phyloP scores from a whole-genome alignment of 768 basidiomycete species.

The Lyophyllum shimeji region DNA sequence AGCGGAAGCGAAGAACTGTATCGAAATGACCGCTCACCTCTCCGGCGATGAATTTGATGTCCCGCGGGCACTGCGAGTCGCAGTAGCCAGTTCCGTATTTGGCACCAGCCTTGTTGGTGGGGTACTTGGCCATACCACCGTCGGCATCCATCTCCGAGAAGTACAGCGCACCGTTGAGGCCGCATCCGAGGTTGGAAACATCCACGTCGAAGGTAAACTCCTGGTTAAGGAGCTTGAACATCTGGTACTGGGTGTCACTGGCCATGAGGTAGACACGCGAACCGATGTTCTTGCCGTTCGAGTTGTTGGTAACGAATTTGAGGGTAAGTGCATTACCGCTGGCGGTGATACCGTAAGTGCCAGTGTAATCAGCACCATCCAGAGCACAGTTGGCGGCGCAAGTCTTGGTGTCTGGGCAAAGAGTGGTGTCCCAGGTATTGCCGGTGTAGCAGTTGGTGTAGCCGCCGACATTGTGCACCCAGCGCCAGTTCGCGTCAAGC shows the following conservation, averaged over 20 bases:
- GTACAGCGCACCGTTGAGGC: slow-evolving; percentile 37
- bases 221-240: slow-evolving; percentile 48
- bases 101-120: slow-evolving; percentile 59
- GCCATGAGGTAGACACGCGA: slow-evolving; percentile 52
- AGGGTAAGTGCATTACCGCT: slow-evolving; percentile 47
- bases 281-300: slow-evolving; percentile 35
- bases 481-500: slow-evolving; percentile 60
- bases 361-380: slow-evolving; percentile 47
- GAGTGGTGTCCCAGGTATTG: slow-evolving; percentile 51
- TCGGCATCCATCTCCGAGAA: slow-evolving; percentile 51
- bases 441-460: slow-evolving; percentile 54
- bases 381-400: slow-evolving; percentile 45
- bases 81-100: slow-evolving; percentile 37
- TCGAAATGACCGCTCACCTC: slow-evolving; percentile 29
- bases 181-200: slow-evolving; percentile 55
- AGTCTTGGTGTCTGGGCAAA: slow-evolving; percentile 48
- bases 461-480: slow-evolving; percentile 39
- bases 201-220: slow-evolving; percentile 66
- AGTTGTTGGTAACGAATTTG: slow-evolving; percentile 43
- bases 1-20: background rate
- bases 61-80: slow-evolving; percentile 52
- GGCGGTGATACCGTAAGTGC: slow-evolving; percentile 52
- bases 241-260: slow-evolving; percentile 42
- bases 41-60: slow-evolving; percentile 62
- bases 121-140: slow-evolving; percentile 46